Percentiles rank a stretch among this genome's conserved stretches.
These are phyloP conservation scores for Apiotrichum veenhuisii DNA, from an alignment of 1,284 basidiomycete species.

Conservation along the genomic window DNA sequence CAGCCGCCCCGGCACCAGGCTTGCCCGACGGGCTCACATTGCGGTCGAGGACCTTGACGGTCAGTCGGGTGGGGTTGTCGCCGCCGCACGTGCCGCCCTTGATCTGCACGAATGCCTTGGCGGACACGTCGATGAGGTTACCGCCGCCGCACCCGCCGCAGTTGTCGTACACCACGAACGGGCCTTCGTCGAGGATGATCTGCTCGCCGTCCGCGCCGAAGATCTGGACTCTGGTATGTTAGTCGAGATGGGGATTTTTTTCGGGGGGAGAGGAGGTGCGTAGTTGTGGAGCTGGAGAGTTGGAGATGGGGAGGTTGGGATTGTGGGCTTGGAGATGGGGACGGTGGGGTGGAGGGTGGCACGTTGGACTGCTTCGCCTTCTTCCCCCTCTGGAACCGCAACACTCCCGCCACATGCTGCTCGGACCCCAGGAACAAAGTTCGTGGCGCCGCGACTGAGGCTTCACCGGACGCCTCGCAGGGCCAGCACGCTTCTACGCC, in stretches of 20 bases:
- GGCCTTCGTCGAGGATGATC: slow-evolving; percentile 30
- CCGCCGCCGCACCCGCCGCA: slow-evolving; percentile 29
- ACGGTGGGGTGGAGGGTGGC: too few species aligned
- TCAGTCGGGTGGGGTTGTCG: slow-evolving; percentile 26
- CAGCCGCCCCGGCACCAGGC: not conserved
- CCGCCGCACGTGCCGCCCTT: slow-evolving; percentile 22
- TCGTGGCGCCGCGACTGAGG: too few species aligned
- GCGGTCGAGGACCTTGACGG: slow-evolving; percentile 29
- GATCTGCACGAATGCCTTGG: slow-evolving; percentile 16
- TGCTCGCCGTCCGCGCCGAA: slow-evolving; percentile 24
- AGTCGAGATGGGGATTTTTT: not conserved
- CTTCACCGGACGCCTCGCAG: too few species aligned
- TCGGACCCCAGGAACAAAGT: too few species aligned
- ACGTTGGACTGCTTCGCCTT: too few species aligned
- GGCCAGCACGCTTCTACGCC: too few species aligned
- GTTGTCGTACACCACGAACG: slow-evolving; percentile 35
- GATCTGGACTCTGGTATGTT: slow-evolving; percentile 13
- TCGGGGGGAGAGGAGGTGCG: not conserved
- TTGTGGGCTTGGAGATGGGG: too few species aligned
- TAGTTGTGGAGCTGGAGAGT: too few species aligned
- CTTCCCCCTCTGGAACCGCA: too few species aligned
- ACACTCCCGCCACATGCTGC: too few species aligned
- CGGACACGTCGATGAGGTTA: slow-evolving; percentile 32
- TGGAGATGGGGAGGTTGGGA: too few species aligned
- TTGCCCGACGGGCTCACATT: slow-evolving; percentile 4